Base-by-base conservation (phyloP, 2,329 filamentous ascomycete genomes). In the Fusarium chlamydosporum region DNA sequence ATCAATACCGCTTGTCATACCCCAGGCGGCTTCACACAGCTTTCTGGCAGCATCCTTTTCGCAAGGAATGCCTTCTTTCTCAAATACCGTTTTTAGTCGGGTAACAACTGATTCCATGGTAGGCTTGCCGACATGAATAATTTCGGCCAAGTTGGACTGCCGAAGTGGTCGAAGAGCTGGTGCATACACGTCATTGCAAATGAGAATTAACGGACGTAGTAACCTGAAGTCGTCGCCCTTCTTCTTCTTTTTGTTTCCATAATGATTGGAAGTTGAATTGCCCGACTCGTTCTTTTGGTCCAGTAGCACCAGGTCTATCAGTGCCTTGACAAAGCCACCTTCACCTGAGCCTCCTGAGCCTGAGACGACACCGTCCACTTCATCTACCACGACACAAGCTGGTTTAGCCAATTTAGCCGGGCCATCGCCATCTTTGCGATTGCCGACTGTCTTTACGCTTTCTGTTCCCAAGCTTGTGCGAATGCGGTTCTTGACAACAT, bases 181-280 rank as follows among this genome's bases (percentile, higher is more conserved):
- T 72, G 97, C 94, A 75, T 99, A 99, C 1, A 98, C 89, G 77
- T 99, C 96, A 74, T 99, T 99, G 82, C 96, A 99, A 72, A 99
- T 96, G 47, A 99, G 84, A 51, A 99, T 93, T 31, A 99, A 83
- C 0, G 96, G 96, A 45, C 96, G 87, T 80, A 97, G 87, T 65
- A 97, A 86, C 41, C 92, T 88, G 76, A 99, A 99, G 61, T 90
- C 91, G 74, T 98, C 95, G 0, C 90, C 91, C 76, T 93, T 95
- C 78, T 88, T 95, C 79, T 87, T 38, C 20, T 38, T 92, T 70
- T 84, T 87, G 15, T 68, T 72, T 23, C 59, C 60, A 15, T 72
- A 54, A 8, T 65, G 65, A 33, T 63, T 50, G 9, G 72, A 62
- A 10, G 62, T 42, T 47, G 78, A 76, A 10, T 78, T 70, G 11